These are phyloP conservation scores for Bidens hawaiensis DNA, from an alignment of 140 eudicot species.

Conservation along the genomic window DNA sequence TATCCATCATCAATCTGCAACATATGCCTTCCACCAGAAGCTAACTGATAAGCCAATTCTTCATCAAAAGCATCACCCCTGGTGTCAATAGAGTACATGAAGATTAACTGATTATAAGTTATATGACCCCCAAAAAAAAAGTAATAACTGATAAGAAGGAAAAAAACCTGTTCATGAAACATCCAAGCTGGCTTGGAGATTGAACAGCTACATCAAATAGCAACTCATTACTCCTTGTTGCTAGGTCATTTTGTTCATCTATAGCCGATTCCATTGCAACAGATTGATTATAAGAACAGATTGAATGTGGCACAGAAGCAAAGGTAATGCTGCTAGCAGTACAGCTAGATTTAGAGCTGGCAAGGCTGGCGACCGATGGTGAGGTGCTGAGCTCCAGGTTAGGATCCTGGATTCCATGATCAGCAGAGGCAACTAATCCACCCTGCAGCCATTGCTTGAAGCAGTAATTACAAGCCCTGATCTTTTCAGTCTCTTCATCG, in stretches of 20 bases:
- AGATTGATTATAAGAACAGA: constrained; percentile 47
- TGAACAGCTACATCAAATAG: constrained; percentile 25
- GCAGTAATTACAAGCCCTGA: constrained; percentile 89
- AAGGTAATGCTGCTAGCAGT: constrained; percentile 65
- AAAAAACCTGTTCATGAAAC: constrained; percentile 57
- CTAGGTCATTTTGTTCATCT: constrained; percentile 34
- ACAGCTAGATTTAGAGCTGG: constrained; percentile 66
- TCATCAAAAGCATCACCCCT: constrained; percentile 81
- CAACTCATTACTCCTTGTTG: constrained; percentile 33
- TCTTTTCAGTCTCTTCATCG: constrained; percentile 66
- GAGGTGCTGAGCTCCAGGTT: constrained; percentile 47
- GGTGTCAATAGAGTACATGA: constrained; percentile 19
- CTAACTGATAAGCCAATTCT: constrained; percentile 48
- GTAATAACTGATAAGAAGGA: neutral
- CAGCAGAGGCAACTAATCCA: constrained; percentile 43
- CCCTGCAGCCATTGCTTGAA: constrained; percentile 88
- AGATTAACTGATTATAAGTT: neutral
- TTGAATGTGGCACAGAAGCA: constrained; percentile 59
- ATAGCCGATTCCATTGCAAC: constrained; percentile 40
- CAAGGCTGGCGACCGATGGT: constrained; percentile 61
- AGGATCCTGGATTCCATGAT: constrained; percentile 51
- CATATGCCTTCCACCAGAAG: constrained; percentile 33
- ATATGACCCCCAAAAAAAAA: no score
- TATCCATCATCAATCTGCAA: constrained; percentile 45
- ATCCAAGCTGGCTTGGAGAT: constrained; percentile 32